A percentile compares a stretch with the other conserved stretches of the same genome.
Conservation (phyloP, 441 rosid genomes). For the Theobroma grandiflorum region DNA sequence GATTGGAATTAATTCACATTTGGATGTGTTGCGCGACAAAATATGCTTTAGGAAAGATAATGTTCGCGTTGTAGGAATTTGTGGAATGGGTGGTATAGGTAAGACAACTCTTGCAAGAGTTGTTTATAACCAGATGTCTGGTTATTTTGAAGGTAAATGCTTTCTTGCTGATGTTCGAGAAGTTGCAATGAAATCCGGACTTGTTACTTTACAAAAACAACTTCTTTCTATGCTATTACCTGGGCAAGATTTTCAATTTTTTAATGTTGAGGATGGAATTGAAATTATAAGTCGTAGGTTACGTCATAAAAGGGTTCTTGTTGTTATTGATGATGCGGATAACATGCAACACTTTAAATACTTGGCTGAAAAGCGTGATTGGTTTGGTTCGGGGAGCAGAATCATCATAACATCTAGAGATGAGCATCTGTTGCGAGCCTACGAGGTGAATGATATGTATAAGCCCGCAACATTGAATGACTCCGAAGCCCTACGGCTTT, state of each 20-base stretch:
- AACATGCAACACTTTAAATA: constrained; percentile 33
- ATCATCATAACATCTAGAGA: constrained; percentile 41
- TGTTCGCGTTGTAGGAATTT: constrained; percentile 46
- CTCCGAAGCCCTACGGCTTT: constrained; percentile 44
- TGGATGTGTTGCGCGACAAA: constrained; percentile 31
- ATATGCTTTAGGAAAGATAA: constrained; percentile 33
- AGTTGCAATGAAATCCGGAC: constrained; percentile 24
- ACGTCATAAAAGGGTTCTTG: constrained; percentile 11
- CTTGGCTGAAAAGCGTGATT: constrained; percentile 31
- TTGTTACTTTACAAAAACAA: constrained; percentile 44
- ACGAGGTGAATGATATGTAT: too few relatives aligned
- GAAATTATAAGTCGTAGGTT: constrained; percentile 28
- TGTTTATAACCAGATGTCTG: constrained; percentile 40
- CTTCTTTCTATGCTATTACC: constrained; percentile 36
- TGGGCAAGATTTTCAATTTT: not conserved
- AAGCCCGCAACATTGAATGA: too few relatives aligned
- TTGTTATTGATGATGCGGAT: constrained; percentile 45
- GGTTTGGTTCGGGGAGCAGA: constrained; percentile 50
- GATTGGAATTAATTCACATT: constrained; percentile 56
- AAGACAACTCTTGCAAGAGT: constrained; percentile 63
- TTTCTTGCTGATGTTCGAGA: constrained; percentile 59
- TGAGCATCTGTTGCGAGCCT: constrained; percentile 2
- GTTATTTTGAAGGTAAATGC: constrained; percentile 36
- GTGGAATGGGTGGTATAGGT: constrained; percentile 72
- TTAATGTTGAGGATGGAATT: constrained; percentile 22